Evolutionary conservation across 208 protist genomes (phyloP), one percentile per base, ranked within the genome.

Genomic region (Leishmania tarentolae): DNA sequence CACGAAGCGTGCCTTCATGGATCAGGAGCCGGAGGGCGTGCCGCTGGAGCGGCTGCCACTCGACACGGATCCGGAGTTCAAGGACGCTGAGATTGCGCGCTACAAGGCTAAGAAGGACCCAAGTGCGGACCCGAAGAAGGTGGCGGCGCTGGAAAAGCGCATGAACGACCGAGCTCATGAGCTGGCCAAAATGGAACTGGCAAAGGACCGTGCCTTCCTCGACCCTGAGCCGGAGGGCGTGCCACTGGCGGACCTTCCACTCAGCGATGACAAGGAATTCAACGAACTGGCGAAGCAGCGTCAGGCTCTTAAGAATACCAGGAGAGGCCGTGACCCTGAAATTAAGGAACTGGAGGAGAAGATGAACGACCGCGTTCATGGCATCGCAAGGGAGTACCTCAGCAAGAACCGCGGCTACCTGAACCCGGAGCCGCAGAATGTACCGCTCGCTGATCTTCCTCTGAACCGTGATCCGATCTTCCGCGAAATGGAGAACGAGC

Each of bases 181-280:
- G 80, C 76, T 96, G 56, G 88, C 90, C 52, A 90, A 88, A 83
- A 79, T 56, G 73, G 78, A 91, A 82, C 57, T 92, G 50, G 88
- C 81, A 74, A 91, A 90, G 82, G 91, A 94, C 76, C 86, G 86
- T 61, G 86, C 79, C 28, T 95, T 93, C 83, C 90, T 94, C 63
- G 86, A 95, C 84, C 90, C 87, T 37, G 90, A 94, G 77, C 94
- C 94, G 63, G 91, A 95, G 84, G 94, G 94, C n/a, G 94, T 97
- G 71, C 88, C 91, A 70, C 91, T 95, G 59, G 75, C 66, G 19
- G 75, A 88, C 61, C 80, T 97, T 37, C 90, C 91, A 28, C 88
- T 97, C 56, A 59, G 84, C 69, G 90, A 83, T 24, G 94, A 97
- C 66, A 68, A 78, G 24, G 68, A 86, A 65, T 97, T 97, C 81